These are phyloP conservation scores for Cochlearia excelsa DNA, from an alignment of 345 rosid genomes.

Conservation along the genomic window DNA sequence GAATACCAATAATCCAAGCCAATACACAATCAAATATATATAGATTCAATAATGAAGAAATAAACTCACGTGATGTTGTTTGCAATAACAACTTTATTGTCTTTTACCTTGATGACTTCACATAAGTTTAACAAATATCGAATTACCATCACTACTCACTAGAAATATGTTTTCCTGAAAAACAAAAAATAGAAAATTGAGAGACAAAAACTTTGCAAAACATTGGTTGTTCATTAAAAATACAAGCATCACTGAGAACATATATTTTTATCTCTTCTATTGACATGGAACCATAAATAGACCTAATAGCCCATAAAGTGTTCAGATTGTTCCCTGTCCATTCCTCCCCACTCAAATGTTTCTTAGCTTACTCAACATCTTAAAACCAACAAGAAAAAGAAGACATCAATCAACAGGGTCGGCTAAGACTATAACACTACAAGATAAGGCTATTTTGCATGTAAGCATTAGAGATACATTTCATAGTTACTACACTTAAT, in stretches of 20 bases:
- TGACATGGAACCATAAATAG: conserved; percentile 97
- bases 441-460: not conserved
- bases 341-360: conserved; percentile 92
- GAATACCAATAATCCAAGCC: too few species aligned
- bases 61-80: conserved; percentile 92
- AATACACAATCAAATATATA: too few species aligned
- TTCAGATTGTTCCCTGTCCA: conserved; percentile 95
- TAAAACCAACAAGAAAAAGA: conserved; percentile 14
- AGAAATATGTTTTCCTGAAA: conserved; percentile 94
- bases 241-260: not conserved
- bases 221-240: too few species aligned
- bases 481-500: conserved; percentile 5
- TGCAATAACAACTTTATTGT: conserved; percentile 97
- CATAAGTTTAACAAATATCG: conserved; percentile 88
- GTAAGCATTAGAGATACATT: not conserved
- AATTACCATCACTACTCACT: conserved; percentile 68
- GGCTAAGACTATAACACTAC: too few species aligned
- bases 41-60: not conserved
- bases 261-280: conserved; percentile 73
- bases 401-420: too few species aligned
- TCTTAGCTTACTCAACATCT: conserved; percentile 97
- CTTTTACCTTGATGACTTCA: conserved; percentile 90
- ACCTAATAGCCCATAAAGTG: conserved; percentile 98
- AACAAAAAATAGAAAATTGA: conserved; percentile 7
- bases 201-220: not conserved